These are phyloP conservation scores for Backusella luteola DNA, from an alignment of 192 early-diverging fungal species.

Conservation along the genomic window DNA sequence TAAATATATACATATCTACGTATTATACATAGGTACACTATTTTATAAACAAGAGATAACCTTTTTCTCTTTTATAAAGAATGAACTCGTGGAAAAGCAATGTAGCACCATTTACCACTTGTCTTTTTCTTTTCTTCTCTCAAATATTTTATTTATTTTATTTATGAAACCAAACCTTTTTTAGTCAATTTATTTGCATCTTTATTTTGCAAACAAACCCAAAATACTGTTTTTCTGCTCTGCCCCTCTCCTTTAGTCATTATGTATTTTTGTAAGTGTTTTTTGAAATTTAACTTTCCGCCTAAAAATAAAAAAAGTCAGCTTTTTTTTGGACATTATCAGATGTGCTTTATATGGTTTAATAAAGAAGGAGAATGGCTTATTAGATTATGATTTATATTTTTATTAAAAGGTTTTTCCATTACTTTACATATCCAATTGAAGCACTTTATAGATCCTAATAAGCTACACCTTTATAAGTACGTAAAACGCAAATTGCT, in stretches of 20 bases:
- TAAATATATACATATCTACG: neutral
- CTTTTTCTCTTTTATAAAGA: neutral
- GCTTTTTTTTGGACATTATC: neutral
- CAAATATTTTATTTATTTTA: neutral
- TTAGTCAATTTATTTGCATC: neutral
- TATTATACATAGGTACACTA: no score
- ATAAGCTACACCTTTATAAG: no score
- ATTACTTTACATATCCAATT: neutral
- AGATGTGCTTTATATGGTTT: neutral
- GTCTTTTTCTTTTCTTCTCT: neutral
- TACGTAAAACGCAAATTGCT: no score
- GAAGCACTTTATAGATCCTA: no score
- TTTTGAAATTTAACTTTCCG: neutral
- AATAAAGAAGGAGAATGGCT: neutral
- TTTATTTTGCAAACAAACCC: neutral
- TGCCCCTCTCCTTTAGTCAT: neutral
- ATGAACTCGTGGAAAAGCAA: neutral
- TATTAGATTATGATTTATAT: neutral
- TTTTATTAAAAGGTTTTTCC: neutral
- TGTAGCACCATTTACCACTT: neutral
- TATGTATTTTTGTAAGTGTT: neutral
- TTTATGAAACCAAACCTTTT: neutral
- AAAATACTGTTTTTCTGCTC: neutral
- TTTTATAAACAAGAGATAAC: neutral
- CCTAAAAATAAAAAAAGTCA: neutral